phyloP scores from a whole-genome alignment of 805 yeast species.

The Cyberlindnera saturnus region DNA sequence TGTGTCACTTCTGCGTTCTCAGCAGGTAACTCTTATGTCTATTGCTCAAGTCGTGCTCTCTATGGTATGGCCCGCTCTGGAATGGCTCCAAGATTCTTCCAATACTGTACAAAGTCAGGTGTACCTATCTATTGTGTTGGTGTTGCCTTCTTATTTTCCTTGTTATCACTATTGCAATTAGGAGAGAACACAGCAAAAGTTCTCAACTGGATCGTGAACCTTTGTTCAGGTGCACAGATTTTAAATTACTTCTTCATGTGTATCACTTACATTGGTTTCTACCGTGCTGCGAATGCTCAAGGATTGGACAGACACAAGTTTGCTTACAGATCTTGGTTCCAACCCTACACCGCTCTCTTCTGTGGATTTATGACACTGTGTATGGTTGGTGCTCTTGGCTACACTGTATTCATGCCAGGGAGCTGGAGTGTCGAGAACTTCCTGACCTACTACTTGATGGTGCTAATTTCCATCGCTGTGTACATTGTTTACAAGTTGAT shows the following conservation, averaged over 20 bases:
- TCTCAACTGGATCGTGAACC: constrained; percentile 62
- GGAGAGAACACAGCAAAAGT: constrained; percentile 55
- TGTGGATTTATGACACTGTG: constrained; percentile 40
- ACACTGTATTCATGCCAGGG: constrained; percentile 65
- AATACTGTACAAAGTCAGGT: constrained; percentile 52
- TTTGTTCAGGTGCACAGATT: constrained; percentile 64
- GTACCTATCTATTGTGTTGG: constrained; percentile 68
- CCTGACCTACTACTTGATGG: constrained; percentile 68
- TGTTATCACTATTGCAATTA: constrained; percentile 61
- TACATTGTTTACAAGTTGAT: constrained; percentile 44
- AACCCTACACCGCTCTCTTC: constrained; percentile 50
- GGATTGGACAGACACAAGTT: constrained; percentile 33
- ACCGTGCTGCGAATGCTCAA: constrained; percentile 52
- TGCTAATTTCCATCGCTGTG: constrained; percentile 45
- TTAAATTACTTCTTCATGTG: constrained; percentile 54
- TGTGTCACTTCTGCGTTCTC: constrained; percentile 48
- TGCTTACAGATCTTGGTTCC: constrained; percentile 48
- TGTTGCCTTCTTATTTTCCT: constrained; percentile 48
- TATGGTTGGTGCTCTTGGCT: constrained; percentile 61
- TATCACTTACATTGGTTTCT: constrained; percentile 56
- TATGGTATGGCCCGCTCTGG: constrained; percentile 48
- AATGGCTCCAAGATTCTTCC: constrained; percentile 48
- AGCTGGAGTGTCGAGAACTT: constrained; percentile 59
- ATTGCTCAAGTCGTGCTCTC: constrained; percentile 52
- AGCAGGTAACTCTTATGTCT: constrained; percentile 50